Evolutionary conservation across 768 basidiomycete genomes (phyloP).

Genomic region (Termitomyces sp.): DNA sequence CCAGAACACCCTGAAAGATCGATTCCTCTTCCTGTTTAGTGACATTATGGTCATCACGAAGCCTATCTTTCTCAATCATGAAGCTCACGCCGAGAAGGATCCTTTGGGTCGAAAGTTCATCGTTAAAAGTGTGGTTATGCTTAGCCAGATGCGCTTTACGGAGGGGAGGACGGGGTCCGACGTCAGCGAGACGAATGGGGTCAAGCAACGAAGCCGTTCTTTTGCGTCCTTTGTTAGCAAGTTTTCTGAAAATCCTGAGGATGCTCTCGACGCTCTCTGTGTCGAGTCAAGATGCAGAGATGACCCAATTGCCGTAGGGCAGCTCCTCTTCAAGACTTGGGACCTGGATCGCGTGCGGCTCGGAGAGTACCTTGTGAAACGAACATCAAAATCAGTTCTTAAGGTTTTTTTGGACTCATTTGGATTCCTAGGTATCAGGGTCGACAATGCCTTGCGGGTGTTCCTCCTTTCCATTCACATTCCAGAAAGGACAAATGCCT

Average conservation of each 20-base stretch:
- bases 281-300: constrained; percentile 52
- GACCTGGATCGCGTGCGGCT: constrained; percentile 81
- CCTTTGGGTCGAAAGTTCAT: constrained; percentile 76
- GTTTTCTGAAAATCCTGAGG: constrained; percentile 77
- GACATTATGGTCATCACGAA: constrained; percentile 94
- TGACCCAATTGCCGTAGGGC: constrained; percentile 71
- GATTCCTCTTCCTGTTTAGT: constrained; percentile 95
- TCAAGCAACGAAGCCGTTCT: constrained; percentile 46
- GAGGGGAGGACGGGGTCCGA: constrained; percentile 63
- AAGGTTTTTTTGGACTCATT: constrained; percentile 86
- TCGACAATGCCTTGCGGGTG: constrained; percentile 85
- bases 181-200: constrained; percentile 26
- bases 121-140: constrained; percentile 84
- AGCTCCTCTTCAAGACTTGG: constrained; percentile 72
- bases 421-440: constrained; percentile 73
- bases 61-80: constrained; percentile 69
- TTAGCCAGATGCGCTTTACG: constrained; percentile 62
- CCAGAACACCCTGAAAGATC: constrained; percentile 89
- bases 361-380: constrained; percentile 77
- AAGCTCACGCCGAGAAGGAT: constrained; percentile 53
- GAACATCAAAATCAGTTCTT: constrained; percentile 68
- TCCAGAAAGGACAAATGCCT: constrained; percentile 32
- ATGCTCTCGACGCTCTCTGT: constrained; percentile 68
- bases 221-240: constrained; percentile 71
- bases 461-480: constrained; percentile 80